Percentiles rank a stretch among this genome's conserved stretches.
These are phyloP conservation scores for Tranzscheliella williamsii DNA, from an alignment of 1,284 basidiomycete species.

Conservation along the genomic window DNA sequence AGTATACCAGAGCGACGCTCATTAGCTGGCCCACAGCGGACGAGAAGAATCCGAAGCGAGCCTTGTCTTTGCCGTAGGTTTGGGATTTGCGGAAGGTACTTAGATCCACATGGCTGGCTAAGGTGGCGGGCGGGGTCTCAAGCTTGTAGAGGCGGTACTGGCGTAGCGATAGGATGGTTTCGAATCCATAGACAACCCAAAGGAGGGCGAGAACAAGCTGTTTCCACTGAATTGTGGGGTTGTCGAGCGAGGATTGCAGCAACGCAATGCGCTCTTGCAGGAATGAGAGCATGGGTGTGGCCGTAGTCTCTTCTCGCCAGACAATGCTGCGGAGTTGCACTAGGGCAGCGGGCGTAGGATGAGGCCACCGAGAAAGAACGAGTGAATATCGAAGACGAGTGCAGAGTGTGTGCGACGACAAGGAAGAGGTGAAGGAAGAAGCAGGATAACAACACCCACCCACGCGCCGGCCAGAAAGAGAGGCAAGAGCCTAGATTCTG, in stretches of 20 bases:
- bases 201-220: conserved; percentile 73
- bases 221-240: conserved; percentile 70
- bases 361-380: too few species aligned
- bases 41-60: conserved; percentile 77
- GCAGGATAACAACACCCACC: too few species aligned
- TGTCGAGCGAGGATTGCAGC: conserved; percentile 42
- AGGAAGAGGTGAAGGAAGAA: too few species aligned
- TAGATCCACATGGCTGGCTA: conserved; percentile 73
- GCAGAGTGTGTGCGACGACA: too few species aligned
- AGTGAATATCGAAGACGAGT: too few species aligned
- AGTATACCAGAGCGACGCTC: conserved; percentile 74
- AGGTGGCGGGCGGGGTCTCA: conserved; percentile 73
- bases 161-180: conserved; percentile 81
- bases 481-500: too few species aligned
- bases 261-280: conserved; percentile 19
- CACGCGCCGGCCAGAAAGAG: too few species aligned
- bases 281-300: conserved; percentile 27
- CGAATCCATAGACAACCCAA: conserved; percentile 78
- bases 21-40: conserved; percentile 74
- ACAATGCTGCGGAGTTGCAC: too few species aligned
- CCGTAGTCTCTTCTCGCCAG: too few species aligned
- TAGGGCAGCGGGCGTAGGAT: too few species aligned
- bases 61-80: conserved; percentile 86
- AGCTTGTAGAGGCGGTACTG: conserved; percentile 84
- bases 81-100: conserved; percentile 87